Evolutionary conservation across 148 eudicot genomes (phyloP).

Genomic region (Arbutus unedo): DNA sequence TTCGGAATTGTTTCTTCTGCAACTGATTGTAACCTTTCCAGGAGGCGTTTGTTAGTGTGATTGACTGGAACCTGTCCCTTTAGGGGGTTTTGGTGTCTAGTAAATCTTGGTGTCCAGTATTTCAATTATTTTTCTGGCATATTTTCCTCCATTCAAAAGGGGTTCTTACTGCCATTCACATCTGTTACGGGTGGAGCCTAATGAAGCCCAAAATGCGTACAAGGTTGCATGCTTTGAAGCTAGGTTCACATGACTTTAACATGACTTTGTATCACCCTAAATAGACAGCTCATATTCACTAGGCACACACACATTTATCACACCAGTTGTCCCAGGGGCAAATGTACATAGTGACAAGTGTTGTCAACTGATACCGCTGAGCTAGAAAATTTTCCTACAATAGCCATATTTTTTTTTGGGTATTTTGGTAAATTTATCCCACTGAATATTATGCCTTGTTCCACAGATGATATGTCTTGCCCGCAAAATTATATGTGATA

Average conservation of each 20-base stretch:
- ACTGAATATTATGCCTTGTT: too few relatives aligned
- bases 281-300: neutral
- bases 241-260: neutral
- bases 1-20: slow-evolving; percentile 2
- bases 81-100: neutral
- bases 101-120: neutral
- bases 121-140: neutral
- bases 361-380: too few relatives aligned
- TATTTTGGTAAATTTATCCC: too few relatives aligned
- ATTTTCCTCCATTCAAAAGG: neutral
- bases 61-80: neutral
- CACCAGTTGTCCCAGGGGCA: neutral
- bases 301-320: neutral
- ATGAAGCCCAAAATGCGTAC: neutral
- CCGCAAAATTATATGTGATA: too few relatives aligned
- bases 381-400: too few relatives aligned
- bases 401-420: too few relatives aligned
- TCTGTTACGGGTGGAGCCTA: neutral
- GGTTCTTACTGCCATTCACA: neutral
- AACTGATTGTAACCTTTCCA: neutral
- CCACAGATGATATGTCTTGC: too few relatives aligned
- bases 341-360: too few relatives aligned
- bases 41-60: neutral
- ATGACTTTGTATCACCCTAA: neutral
- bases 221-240: neutral